These are phyloP conservation scores for Stephanodiscus triporus DNA, from an alignment of 108 stramenopile genomes.

Conservation along the genomic window DNA sequence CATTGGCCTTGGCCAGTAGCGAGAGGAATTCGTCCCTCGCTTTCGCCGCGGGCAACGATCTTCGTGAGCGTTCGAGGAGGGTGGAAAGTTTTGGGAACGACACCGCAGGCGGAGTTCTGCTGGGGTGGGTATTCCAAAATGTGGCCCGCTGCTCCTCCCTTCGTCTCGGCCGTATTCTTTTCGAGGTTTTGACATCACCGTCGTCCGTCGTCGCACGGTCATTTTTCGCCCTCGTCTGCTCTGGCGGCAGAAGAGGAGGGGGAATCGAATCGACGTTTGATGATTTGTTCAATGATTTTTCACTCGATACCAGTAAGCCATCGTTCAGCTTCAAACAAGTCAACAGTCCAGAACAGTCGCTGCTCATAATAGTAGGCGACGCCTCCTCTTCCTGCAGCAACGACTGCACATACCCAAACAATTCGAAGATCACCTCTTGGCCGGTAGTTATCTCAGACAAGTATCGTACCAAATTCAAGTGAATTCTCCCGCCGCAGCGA, in stretches of 20 bases:
- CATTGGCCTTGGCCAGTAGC: slow-evolving; percentile 49
- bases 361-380: slow-evolving; percentile 15
- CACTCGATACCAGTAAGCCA: not conserved
- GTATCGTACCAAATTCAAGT: slow-evolving; percentile 39
- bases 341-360: slow-evolving; percentile 19
- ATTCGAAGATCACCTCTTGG: slow-evolving; percentile 64
- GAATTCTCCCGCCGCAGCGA: slow-evolving; percentile 14
- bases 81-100: slow-evolving; percentile 58
- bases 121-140: slow-evolving; percentile 73
- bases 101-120: slow-evolving; percentile 62
- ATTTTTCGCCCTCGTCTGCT: not conserved
- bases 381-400: slow-evolving; percentile 47
- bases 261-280: not conserved
- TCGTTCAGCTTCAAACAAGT: slow-evolving; percentile 19
- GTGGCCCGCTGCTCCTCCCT: slow-evolving; percentile 51
- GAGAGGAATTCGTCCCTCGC: slow-evolving; percentile 69
- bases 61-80: slow-evolving; percentile 52
- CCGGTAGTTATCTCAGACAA: slow-evolving; percentile 36
- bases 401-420: slow-evolving; percentile 59
- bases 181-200: not conserved
- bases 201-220: not conserved
- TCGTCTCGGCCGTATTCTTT: slow-evolving; percentile 32
- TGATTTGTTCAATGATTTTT: not conserved
- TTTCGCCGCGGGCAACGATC: slow-evolving; percentile 72
- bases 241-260: not conserved